phyloP scores from a whole-genome alignment of 208 protist genomes.

The Leishmania martiniquensis region DNA sequence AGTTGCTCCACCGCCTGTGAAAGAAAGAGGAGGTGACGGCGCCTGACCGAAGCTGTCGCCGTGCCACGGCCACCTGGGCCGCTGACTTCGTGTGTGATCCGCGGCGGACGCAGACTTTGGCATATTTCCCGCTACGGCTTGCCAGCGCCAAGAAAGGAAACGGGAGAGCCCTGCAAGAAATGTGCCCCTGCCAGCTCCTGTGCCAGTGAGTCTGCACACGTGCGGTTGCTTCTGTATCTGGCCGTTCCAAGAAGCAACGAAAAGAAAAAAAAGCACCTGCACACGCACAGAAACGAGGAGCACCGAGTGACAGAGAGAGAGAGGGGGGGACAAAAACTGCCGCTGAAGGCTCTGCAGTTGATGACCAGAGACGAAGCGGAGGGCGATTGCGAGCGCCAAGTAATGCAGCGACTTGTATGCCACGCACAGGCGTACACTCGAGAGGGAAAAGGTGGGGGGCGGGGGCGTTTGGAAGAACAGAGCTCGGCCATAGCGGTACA shows the following conservation, averaged over 20 bases:
- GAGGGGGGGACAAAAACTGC: too few species aligned
- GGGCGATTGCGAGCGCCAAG: neutral
- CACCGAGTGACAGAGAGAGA: too few species aligned
- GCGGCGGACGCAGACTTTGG: neutral
- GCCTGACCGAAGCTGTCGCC: neutral
- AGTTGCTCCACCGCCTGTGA: neutral
- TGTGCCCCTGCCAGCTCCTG: neutral
- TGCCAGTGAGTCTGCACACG: neutral
- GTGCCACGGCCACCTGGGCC: neutral
- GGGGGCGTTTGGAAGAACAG: too few species aligned
- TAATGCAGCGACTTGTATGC: neutral
- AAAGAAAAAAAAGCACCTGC: neutral
- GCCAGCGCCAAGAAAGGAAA: neutral
- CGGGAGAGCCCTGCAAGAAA: neutral
- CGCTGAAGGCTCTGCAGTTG: neutral
- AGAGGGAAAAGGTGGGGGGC: neutral
- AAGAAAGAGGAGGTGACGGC: neutral
- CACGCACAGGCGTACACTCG: neutral
- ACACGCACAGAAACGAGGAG: too few species aligned
- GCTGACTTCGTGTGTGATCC: neutral
- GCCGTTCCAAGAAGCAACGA: too few species aligned
- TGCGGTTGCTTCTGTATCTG: neutral
- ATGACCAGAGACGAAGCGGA: neutral
- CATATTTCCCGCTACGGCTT: neutral
- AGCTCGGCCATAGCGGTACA: neutral